phyloP scores from a whole-genome alignment of 2,329 filamentous ascomycete genomes.

The Colletotrichum orchidophilum region DNA sequence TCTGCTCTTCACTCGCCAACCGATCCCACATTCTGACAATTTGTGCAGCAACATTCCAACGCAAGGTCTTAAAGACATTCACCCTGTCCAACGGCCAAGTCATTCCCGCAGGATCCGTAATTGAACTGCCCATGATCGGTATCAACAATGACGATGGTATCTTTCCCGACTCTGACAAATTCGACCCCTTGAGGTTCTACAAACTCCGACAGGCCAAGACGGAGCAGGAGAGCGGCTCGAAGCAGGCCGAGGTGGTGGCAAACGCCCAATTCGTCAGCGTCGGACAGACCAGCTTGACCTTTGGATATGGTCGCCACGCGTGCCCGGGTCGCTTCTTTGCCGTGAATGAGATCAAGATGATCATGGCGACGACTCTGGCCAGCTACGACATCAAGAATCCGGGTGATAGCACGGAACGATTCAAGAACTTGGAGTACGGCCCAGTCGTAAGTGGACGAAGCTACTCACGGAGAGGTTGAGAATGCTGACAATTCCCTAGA shows the following conservation, averaged over 20 bases:
- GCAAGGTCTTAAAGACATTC: constrained; percentile 60
- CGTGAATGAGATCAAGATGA: constrained; percentile 55
- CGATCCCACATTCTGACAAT: neutral
- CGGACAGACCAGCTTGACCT: constrained; percentile 46
- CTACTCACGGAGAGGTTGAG: no score
- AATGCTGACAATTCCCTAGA: neutral
- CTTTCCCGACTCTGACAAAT: constrained; percentile 45
- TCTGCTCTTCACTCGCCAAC: constrained; percentile 42
- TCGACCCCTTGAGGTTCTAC: constrained; percentile 20
- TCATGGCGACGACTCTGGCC: constrained; percentile 51
- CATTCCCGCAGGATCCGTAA: constrained; percentile 53
- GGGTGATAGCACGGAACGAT: constrained; percentile 37
- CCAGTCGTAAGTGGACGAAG: constrained; percentile 3
- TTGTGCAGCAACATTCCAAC: constrained; percentile 52
- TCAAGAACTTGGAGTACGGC: constrained; percentile 18
- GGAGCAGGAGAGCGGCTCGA: neutral
- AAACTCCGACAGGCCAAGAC: constrained; percentile 21
- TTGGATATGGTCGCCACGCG: constrained; percentile 51
- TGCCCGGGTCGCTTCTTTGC: constrained; percentile 57
- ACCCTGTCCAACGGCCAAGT: constrained; percentile 64
- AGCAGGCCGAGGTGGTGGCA: constrained; percentile 23
- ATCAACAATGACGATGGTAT: constrained; percentile 47
- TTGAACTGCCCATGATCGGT: constrained; percentile 51
- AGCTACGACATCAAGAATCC: constrained; percentile 49
- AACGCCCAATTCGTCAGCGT: constrained; percentile 51